Evolutionary conservation across 495 filamentous ascomycete species (phyloP).

Genomic region (Xylaria acuta): DNA sequence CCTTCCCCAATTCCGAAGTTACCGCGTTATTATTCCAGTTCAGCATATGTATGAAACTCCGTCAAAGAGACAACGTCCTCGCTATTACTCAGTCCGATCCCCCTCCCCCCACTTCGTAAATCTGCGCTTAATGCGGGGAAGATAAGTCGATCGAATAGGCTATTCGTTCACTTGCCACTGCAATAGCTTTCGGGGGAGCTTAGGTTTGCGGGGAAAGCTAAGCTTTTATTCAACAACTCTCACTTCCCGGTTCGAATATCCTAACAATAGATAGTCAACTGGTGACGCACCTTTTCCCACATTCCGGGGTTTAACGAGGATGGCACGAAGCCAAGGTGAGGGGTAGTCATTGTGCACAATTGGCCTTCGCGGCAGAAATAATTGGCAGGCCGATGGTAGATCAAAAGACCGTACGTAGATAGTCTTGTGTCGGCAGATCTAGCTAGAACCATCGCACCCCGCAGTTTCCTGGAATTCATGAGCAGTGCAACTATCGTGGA

Average conservation of each 20-base stretch:
- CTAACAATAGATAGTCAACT: too few relatives aligned
- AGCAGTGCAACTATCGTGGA: not conserved
- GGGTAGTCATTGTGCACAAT: not conserved
- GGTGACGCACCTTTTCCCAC: not conserved
- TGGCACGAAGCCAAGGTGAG: conserved; percentile 6
- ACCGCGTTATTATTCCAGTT: not conserved
- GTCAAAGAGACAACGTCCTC: not conserved
- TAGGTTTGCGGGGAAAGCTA: conserved; percentile 7
- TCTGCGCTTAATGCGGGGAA: conserved; percentile 2
- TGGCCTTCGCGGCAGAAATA: too few relatives aligned
- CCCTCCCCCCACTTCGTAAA: not conserved
- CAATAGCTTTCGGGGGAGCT: not conserved
- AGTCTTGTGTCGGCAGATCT: not conserved
- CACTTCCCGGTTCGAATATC: not conserved
- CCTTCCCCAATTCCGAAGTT: not conserved
- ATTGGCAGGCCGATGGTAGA: not conserved
- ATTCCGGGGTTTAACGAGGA: not conserved
- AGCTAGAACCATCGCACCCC: not conserved
- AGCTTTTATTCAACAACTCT: not conserved
- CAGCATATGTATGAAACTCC: not conserved
- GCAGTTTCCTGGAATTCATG: not conserved
- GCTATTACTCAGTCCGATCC: not conserved
- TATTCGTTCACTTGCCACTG: not conserved
- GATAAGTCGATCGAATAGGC: not conserved
- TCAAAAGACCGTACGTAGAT: not conserved